These are phyloP conservation scores for Candida krabiensis DNA, from an alignment of 805 yeast genomes.

Conservation along the genomic window DNA sequence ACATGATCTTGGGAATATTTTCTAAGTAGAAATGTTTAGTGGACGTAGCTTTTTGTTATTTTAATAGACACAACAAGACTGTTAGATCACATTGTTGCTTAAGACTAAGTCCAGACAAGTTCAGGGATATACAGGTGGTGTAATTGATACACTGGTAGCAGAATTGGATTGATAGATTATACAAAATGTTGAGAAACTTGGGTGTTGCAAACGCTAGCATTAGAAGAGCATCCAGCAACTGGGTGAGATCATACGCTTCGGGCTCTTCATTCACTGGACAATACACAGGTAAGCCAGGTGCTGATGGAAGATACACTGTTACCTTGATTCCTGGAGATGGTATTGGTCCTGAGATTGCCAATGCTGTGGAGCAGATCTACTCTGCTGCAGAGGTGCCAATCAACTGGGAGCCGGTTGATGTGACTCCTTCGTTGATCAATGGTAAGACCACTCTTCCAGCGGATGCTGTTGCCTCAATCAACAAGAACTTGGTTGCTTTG, in stretches of 20 bases:
- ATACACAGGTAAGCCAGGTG: slow-evolving; percentile 61
- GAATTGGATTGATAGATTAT: background rate
- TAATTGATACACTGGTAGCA: background rate
- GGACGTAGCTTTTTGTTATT: too few species aligned
- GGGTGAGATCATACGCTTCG: slow-evolving; percentile 34
- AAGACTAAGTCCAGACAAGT: too few species aligned
- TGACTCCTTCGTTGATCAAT: slow-evolving; percentile 86
- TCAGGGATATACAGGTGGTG: too few species aligned
- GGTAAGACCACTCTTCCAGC: slow-evolving; percentile 94
- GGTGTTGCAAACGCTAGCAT: slow-evolving; percentile 4
- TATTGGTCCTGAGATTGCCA: slow-evolving; percentile 93
- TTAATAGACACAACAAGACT: too few species aligned
- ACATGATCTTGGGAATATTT: too few species aligned
- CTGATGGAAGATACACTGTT: slow-evolving; percentile 86
- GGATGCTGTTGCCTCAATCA: slow-evolving; percentile 88
- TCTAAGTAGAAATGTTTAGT: too few species aligned
- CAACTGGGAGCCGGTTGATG: slow-evolving; percentile 97
- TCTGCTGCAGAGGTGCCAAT: slow-evolving; percentile 94
- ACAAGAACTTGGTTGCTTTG: slow-evolving; percentile 89
- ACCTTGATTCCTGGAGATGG: slow-evolving; percentile 99
- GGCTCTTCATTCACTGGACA: slow-evolving; percentile 56
- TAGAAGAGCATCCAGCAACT: slow-evolving; percentile 15
- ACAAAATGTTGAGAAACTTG: slow-evolving; percentile 8
- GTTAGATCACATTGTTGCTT: too few species aligned
- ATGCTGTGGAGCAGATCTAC: slow-evolving; percentile 90